phyloP scores from a whole-genome alignment of 176 grass and related monocot genomes.

The Sorghum bicolor region Sorghum_bicolor_NCBIv3 NC_012877.2:5018501-5019000 shows the following conservation, averaged over 20 bases:
- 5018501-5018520: slow-evolving; percentile 83
- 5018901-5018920: neutral
- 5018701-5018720: slow-evolving; percentile 64
- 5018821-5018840: neutral
- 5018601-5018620: neutral
- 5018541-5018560: slow-evolving; percentile 14
- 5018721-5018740: slow-evolving; percentile 71
- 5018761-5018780: neutral
- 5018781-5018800: neutral
- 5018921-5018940: neutral
- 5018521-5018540: slow-evolving; percentile 74
- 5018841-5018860: neutral
- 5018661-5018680: slow-evolving; percentile 51
- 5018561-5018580: slow-evolving; percentile 15
- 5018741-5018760: slow-evolving; percentile 56
- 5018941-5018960: neutral
- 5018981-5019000: neutral
- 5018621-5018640: neutral
- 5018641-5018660: neutral
- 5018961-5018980: slow-evolving; percentile 2
- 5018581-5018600: neutral
- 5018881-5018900: neutral
- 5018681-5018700: slow-evolving; percentile 88
- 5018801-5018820: neutral
- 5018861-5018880: neutral